Base-by-base conservation (phyloP, 345 rosid genomes). In the Populus davidiana region DNA sequence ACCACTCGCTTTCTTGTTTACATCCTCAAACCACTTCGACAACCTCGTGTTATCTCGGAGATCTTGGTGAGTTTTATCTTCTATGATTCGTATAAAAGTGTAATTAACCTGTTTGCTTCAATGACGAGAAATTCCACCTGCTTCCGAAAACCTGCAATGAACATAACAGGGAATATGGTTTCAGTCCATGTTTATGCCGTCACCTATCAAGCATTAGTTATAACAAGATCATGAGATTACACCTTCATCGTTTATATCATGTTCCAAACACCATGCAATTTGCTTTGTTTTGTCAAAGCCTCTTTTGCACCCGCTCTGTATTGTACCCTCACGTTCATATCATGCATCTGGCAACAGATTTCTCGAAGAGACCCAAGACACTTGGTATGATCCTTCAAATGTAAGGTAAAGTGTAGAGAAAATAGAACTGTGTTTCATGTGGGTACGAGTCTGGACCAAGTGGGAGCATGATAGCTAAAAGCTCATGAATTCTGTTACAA, bases 11-110 rank as follows among this genome's bases (percentile, higher is more conserved):
- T 88, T 29, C 86, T 96, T 21, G 92, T 91, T 61, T 83, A 86
- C 86, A 1, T 86, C 70, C 91, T 93, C 88, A 93, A 88, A 74
- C 99, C 99, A 6, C 82, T 92, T 71, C 93, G 93, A 72, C 99
- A 96, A 74, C 99, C 99, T 61, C 98, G 96, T 49, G 96, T 96
- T 39, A 85, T 92, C 54, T 78, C 99, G 0, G 99, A 96, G 82
- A 93, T 96, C 82, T 31, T 96, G 85, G 99, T 91, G 59, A 86
- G 88, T 80, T 21, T 39, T 38, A 7, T 27, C 12, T 36, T 54
- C 18, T 12, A 18, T 41, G 43, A 25, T 29, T 41, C 6, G 6
- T 18, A 29, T 64, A 12, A 17, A 14, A 43, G 17, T 20, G 20
- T 52, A 52, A 47, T 33, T 47, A 47, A 52, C 11, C 23, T 52